These are phyloP conservation scores for Vaccinium vitisidaea DNA, from an alignment of 148 eudicot genomes.

Conservation along the genomic window DNA sequence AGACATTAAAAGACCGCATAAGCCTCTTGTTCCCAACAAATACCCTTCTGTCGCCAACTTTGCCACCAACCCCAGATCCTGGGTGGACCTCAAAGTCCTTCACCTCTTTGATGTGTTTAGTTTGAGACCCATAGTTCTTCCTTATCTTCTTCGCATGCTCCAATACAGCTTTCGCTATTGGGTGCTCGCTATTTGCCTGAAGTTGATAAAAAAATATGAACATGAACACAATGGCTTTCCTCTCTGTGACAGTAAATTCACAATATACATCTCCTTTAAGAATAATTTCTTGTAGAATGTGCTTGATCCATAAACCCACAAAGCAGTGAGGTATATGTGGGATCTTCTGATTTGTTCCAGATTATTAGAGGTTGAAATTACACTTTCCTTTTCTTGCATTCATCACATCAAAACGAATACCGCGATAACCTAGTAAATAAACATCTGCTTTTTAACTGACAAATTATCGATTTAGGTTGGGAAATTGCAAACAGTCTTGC, in stretches of 20 bases:
- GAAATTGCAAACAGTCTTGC: background rate
- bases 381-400: background rate
- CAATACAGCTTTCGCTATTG: conserved; percentile 83
- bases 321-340: background rate
- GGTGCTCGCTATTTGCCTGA: conserved; percentile 96
- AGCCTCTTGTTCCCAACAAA: conserved; percentile 91
- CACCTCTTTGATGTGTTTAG: conserved; percentile 51
- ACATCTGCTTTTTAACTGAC: background rate
- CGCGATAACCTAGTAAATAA: background rate
- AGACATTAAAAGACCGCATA: conserved; percentile 52
- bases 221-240: background rate
- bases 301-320: background rate
- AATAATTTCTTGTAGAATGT: background rate
- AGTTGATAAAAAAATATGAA: background rate
- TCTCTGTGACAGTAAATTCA: background rate
- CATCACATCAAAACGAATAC: background rate
- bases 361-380: background rate
- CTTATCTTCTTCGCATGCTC: conserved; percentile 72
- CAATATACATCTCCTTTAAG: background rate
- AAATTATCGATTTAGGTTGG: background rate
- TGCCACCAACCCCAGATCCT: conserved; percentile 92
- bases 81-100: conserved; percentile 89
- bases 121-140: conserved; percentile 36
- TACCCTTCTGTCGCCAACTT: conserved; percentile 63
- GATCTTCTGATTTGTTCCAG: background rate